These are phyloP conservation scores for Solanum hybrid DNA, from an alignment of 305 asterid species.

Conservation along the genomic window DNA sequence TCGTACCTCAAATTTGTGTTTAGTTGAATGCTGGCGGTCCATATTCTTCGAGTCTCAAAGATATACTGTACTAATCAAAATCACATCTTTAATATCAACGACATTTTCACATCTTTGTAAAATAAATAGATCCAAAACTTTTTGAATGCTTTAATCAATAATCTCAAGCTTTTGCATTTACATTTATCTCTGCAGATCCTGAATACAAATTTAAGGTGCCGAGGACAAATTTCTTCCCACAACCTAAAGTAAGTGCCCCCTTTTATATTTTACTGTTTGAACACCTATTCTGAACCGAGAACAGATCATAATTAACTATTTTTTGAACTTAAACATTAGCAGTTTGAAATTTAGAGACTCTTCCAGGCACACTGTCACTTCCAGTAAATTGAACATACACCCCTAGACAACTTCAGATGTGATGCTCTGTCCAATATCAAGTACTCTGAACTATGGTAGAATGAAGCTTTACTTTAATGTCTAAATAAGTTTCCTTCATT, in stretches of 20 bases:
- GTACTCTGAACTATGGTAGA: background rate
- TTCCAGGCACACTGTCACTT: background rate
- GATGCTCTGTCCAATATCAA: background rate
- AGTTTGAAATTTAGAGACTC: background rate
- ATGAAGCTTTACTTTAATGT: background rate
- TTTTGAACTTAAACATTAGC: background rate
- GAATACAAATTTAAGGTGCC: conserved; percentile 70
- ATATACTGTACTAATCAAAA: background rate
- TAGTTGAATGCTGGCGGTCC: background rate
- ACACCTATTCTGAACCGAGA: background rate
- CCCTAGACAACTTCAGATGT: background rate
- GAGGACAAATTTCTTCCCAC: conserved; percentile 82
- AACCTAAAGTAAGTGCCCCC: conserved; percentile 58
- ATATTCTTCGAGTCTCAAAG: background rate
- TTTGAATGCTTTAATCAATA: background rate
- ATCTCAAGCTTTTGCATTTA: conserved; percentile 8
- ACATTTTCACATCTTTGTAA: background rate
- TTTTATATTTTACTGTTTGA: background rate
- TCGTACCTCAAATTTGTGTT: background rate
- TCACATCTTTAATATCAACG: background rate
- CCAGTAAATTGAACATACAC: background rate
- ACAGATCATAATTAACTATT: background rate
- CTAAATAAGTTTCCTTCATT: background rate
- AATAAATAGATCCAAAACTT: background rate
- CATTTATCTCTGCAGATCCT: conserved; percentile 44